Percentiles rank a stretch among this genome's conserved stretches.
Evolutionary conservation across 2,329 filamentous ascomycete species (phyloP).

Genomic region (Botrytis cinerea): DNA sequence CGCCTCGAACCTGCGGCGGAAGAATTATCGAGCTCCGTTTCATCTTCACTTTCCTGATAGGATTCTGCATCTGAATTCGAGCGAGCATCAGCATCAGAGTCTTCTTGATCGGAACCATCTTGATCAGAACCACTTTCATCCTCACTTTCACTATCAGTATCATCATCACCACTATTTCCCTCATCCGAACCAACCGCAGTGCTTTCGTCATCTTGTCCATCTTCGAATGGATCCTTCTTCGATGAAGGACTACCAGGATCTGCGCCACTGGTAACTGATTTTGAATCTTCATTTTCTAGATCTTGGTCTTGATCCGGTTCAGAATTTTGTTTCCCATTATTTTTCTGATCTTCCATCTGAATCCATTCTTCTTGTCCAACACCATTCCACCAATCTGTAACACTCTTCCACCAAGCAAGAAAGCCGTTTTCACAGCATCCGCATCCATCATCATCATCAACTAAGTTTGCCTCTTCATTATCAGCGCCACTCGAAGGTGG

Average conservation of each 20-base stretch:
- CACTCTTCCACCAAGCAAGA: not conserved
- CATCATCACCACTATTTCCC: not conserved
- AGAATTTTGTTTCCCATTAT: not conserved
- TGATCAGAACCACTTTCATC: not conserved
- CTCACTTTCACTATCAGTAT: not conserved
- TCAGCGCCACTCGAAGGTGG: not conserved
- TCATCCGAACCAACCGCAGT: not conserved
- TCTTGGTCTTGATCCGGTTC: not conserved
- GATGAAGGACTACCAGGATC: not conserved
- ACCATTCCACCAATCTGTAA: not conserved
- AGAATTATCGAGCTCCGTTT: not conserved
- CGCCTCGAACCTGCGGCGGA: not conserved
- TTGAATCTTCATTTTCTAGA: not conserved
- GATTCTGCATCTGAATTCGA: not conserved
- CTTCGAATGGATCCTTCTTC: not conserved
- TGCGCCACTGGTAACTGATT: not conserved
- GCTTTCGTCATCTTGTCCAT: constrained; percentile 8
- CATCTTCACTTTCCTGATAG: not conserved
- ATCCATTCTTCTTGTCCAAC: constrained; percentile 17
- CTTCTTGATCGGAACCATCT: not conserved
- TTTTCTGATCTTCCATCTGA: constrained; percentile 8
- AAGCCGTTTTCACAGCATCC: constrained; percentile 3
- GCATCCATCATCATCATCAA: not conserved
- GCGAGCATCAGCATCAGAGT: not conserved
- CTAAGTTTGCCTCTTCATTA: not conserved